Evolutionary conservation across 139 green algal genomes (phyloP).

Genomic region (Closterium sp.): DNA sequence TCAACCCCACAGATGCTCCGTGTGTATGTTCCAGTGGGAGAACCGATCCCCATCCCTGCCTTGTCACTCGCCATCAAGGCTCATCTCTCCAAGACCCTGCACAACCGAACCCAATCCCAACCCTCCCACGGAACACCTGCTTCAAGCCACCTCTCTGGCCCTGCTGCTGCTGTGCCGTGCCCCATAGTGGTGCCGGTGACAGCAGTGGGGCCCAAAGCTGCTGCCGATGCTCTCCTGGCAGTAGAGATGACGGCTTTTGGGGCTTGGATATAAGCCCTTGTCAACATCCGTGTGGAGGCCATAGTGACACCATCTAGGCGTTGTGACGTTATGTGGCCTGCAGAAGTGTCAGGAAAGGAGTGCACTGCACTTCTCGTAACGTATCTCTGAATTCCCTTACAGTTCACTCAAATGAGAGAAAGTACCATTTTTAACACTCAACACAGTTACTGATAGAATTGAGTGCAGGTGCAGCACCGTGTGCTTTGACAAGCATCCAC

Average conservation of each 20-base stretch:
- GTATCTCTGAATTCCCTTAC: no score
- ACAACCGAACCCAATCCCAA: neutral
- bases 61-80: neutral
- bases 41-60: neutral
- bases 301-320: no score
- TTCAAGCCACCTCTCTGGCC: neutral
- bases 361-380: no score
- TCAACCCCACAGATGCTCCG: neutral
- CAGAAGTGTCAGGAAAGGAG: no score
- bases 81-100: neutral
- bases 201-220: neutral
- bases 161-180: neutral
- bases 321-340: no score
- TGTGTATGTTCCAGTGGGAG: neutral
- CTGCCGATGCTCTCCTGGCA: conserved; percentile 11
- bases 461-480: no score
- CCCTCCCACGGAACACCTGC: neutral
- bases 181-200: neutral
- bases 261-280: no score
- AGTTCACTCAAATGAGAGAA: no score
- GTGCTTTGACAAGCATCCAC: no score
- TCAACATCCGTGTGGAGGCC: no score
- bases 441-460: no score
- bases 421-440: no score
- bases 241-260: neutral